Evolutionary conservation across 2,329 filamentous ascomycete genomes (phyloP).

Genomic region (Sarocladiaceae sp.): DNA sequence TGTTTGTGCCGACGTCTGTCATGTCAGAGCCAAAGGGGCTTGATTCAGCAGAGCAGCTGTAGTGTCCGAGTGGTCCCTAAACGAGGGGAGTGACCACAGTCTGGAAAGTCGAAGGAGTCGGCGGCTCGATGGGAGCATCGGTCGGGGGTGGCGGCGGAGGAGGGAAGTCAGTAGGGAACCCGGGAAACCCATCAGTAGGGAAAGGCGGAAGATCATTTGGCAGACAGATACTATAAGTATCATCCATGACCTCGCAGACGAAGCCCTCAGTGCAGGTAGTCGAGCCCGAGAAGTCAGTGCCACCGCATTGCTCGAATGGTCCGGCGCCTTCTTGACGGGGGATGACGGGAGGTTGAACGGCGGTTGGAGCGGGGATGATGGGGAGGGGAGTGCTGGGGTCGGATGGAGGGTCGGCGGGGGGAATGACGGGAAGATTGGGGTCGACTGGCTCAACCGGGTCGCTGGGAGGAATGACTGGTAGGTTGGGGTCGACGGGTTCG

Average conservation of each 20-base stretch:
- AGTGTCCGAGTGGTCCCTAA: neutral
- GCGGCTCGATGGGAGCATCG: neutral
- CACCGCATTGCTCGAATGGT: conserved; percentile 20
- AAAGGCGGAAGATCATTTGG: neutral
- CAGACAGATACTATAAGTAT: conserved; percentile 24
- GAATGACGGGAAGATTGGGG: neutral
- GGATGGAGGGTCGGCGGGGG: neutral
- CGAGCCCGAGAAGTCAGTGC: conserved; percentile 18
- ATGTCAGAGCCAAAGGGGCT: no score
- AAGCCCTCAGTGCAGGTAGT: conserved; percentile 19
- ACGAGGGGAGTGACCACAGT: neutral
- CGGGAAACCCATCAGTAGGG: conserved; percentile 21
- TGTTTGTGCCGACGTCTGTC: no score
- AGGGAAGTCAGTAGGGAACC: neutral
- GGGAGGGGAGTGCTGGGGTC: neutral
- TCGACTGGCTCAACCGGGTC: neutral
- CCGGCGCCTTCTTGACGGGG: neutral
- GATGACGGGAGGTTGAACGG: neutral
- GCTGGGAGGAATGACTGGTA: neutral
- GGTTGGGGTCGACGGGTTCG: neutral
- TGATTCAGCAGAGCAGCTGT: no score
- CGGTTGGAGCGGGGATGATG: neutral
- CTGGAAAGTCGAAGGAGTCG: conserved; percentile 2
- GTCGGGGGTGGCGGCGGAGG: neutral
- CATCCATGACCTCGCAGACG: conserved; percentile 20